Base-by-base conservation (phyloP, 768 basidiomycete species). In the Boletales sp. region DNA sequence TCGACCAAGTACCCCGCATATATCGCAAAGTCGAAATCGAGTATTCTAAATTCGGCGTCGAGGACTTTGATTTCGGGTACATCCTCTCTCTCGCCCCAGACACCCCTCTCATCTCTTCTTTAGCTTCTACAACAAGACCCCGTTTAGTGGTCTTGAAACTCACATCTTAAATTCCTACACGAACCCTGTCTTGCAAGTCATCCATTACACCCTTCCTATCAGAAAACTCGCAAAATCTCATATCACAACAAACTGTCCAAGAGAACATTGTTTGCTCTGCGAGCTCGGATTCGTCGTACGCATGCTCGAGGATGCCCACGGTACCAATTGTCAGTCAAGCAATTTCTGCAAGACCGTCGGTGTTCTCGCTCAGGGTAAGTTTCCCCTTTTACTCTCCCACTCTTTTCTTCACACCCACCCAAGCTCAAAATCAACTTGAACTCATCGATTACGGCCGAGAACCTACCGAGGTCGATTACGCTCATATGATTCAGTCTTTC, bases 121-220 rank as follows among this genome's bases (percentile, higher is more conserved):
- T 52, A 94, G 93, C 2, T 98, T 91, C 66, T 98, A 94, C 72
- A 99, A 99, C 68, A 84, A 83, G 63, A 98, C 97, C 0, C 66
- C 79, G 17, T 92, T 80, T 60, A 94, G 92, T 47, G 97, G 97
- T 6, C 76, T 99, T 40, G 95, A 99, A 66, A 97, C 95, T 1
- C 93, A 98, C 64, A 97, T 99, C 50, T 75, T 92, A 39, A 95
- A 97, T 66, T 99, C 94, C 6, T 99, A 98, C 70, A 95, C 94
- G 14, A 99, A 99, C 63, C 73, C 90, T 2, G 66, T 97, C 29
- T 69, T 95, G 1, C 94, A 99, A 67, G 81, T 87, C n/a, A 80
- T 98, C 70, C 89, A 97, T 65, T 94, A 92, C 68, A 79, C 76
- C 18, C 58, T 70, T 13, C 89, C 94, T 1, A 81, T 99, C 32